Conservation (phyloP, 2,329 filamentous ascomycete species). For the Hypomyces perniciosus region DNA sequence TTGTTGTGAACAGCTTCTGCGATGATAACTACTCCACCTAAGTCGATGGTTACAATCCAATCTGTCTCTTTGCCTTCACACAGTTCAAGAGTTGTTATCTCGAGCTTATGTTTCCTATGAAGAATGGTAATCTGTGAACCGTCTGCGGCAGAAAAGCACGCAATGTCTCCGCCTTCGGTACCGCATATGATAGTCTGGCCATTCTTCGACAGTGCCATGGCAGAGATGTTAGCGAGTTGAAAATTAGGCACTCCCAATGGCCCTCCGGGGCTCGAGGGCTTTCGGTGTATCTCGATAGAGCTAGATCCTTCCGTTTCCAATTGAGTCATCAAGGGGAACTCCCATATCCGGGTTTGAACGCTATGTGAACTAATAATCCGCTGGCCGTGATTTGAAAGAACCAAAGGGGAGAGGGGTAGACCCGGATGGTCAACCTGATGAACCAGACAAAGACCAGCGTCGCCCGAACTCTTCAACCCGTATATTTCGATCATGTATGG, state of each 20-base stretch:
- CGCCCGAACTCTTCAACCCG: neutral
- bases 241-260: neutral
- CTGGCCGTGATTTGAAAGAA: neutral
- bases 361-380: neutral
- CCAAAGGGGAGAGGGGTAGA: neutral
- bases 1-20: neutral
- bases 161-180: neutral
- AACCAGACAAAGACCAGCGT: neutral
- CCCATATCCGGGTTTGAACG: neutral
- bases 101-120: neutral
- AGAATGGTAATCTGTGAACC: neutral
- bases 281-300: neutral
- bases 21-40: neutral
- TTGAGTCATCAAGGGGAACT: neutral
- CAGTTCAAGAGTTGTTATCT: neutral
- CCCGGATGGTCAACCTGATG: constrained; percentile 1
- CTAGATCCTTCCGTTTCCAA: neutral
- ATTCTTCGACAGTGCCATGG: neutral
- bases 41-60: neutral
- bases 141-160: neutral
- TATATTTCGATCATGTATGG: constrained; percentile 1
- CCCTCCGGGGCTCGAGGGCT: neutral
- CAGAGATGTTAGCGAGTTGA: neutral
- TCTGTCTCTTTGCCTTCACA: neutral
- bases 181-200: neutral